Percentiles rank a stretch among this genome's conserved stretches.
Evolutionary conservation across 2,329 filamentous ascomycete species (phyloP).

Genomic region (Neofusicoccum sp.): DNA sequence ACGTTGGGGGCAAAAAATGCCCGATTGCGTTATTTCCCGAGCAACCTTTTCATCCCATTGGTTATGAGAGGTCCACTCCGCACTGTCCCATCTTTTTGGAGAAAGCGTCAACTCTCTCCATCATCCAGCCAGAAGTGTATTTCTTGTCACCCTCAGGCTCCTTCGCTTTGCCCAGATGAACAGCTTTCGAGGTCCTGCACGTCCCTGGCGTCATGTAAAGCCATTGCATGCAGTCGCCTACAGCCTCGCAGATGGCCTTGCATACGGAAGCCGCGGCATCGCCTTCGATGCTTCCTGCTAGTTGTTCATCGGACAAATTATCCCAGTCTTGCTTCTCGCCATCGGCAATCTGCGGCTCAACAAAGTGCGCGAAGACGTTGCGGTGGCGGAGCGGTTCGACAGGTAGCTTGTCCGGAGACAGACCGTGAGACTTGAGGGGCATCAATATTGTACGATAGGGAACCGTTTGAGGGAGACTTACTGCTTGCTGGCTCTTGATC

Average conservation of each 20-base stretch:
- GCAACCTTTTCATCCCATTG: too few relatives aligned
- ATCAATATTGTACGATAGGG: constrained; percentile 41
- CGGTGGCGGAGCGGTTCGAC: constrained; percentile 35
- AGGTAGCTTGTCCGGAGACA: constrained; percentile 33
- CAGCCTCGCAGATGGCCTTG: constrained; percentile 35
- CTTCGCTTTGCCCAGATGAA: constrained; percentile 33
- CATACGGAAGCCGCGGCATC: constrained; percentile 33
- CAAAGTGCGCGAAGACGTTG: constrained; percentile 39
- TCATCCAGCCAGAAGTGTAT: constrained; percentile 40
- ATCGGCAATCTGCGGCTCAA: constrained; percentile 33
- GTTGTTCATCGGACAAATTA: constrained; percentile 30
- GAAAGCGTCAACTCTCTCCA: not conserved
- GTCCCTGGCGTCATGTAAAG: constrained; percentile 33
- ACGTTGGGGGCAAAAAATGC: too few relatives aligned
- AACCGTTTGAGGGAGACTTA: constrained; percentile 32
- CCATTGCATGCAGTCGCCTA: constrained; percentile 38
- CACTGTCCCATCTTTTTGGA: too few relatives aligned
- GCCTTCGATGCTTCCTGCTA: too few relatives aligned
- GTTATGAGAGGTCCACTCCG: too few relatives aligned
- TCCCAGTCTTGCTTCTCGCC: constrained; percentile 32
- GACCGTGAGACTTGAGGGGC: constrained; percentile 28
- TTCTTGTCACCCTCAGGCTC: constrained; percentile 33
- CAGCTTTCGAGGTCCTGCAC: constrained; percentile 33
- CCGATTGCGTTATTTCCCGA: too few relatives aligned
- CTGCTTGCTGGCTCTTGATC: constrained; percentile 31